Evolutionary conservation across 331 rosid species (phyloP), one percentile per base, ranked within the genome.

Genomic region (Prunus yedoensis): DNA sequence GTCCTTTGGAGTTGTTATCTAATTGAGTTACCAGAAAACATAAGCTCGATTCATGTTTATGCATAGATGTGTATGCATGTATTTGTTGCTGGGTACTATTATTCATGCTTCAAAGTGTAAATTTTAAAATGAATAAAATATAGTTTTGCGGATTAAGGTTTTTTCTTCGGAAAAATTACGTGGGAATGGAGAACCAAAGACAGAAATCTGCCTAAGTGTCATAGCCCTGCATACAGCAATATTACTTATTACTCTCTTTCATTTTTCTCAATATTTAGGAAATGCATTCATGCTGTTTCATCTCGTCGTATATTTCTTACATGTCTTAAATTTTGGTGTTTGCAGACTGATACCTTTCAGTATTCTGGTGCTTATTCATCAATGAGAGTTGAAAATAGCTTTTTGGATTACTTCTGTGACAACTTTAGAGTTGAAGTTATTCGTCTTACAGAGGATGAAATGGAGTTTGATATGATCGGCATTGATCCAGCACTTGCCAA

Each of bases 391-490:
- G 97, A 92, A 76, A 92, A 90, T 51, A 89, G 94, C 72, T 1
- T 85, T 2, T 81, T 92, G 64, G 96, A 89, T 82, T 61, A 69
- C 71, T 95, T 95, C 81, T 77, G 84, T 43, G 72, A 86, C 66
- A 88, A 92, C 77, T 95, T 95, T 38, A 85, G 88, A 88, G 87
- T 92, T 82, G 88, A 95, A 82, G 97, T 95, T 75, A 88, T 80
- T 43, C 77, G 74, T 43, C 68, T 89, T 4, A 82, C 85, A 0
- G 86, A 82, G 43, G 90, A 89, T 17, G 93, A 85, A 43, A 85
- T 92, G 27, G 97, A 92, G 84, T 95, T 95, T 71, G 99, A 95
- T 79, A 89, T 92, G 96, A 89, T 95, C 71, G 99, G 97, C 17
- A 89, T 95, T 74, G 99, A 95, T 78, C 99, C 97, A 0, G 84